Percentiles rank a stretch among this genome's conserved stretches.
These are phyloP conservation scores for Talaromyces funiculosus DNA, from an alignment of 2,329 filamentous ascomycete genomes.

Conservation along the genomic window DNA sequence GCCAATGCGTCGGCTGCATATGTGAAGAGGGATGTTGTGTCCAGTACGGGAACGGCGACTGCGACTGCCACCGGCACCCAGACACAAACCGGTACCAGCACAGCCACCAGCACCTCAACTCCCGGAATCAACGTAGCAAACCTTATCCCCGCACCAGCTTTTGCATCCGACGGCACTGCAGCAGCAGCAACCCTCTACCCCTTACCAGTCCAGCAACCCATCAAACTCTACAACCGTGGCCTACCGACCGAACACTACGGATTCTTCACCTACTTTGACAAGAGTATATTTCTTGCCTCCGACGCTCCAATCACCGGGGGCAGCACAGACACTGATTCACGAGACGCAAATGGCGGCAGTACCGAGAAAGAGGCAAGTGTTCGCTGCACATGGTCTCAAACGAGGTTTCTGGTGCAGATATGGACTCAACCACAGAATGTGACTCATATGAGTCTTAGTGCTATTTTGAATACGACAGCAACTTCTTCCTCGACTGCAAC, in stretches of 20 bases:
- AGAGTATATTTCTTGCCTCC: conserved; percentile 73
- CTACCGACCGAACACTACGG: conserved; percentile 79
- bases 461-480: conserved; percentile 14
- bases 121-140: conserved; percentile 43
- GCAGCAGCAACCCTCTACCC: conserved; percentile 68
- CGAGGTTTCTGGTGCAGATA: conserved; percentile 57
- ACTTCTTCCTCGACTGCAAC: conserved; percentile 11
- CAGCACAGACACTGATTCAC: conserved; percentile 32
- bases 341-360: conserved; percentile 48
- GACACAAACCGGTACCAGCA: neutral
- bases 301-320: conserved; percentile 42
- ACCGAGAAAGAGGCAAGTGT: conserved; percentile 41
- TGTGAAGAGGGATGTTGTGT: neutral
- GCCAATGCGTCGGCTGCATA: neutral
- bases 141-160: conserved; percentile 58
- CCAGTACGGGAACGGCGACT: neutral
- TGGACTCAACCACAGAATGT: conserved; percentile 49
- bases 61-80: neutral
- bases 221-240: conserved; percentile 80
- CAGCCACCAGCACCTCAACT: neutral
- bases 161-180: conserved; percentile 65
- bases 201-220: conserved; percentile 62
- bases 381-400: conserved; percentile 56
- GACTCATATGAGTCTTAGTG: conserved; percentile 20
- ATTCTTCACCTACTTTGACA: conserved; percentile 89